Base-by-base conservation (phyloP, 495 filamentous ascomycete genomes). In the Friedmanniomyces simplex region DNA sequence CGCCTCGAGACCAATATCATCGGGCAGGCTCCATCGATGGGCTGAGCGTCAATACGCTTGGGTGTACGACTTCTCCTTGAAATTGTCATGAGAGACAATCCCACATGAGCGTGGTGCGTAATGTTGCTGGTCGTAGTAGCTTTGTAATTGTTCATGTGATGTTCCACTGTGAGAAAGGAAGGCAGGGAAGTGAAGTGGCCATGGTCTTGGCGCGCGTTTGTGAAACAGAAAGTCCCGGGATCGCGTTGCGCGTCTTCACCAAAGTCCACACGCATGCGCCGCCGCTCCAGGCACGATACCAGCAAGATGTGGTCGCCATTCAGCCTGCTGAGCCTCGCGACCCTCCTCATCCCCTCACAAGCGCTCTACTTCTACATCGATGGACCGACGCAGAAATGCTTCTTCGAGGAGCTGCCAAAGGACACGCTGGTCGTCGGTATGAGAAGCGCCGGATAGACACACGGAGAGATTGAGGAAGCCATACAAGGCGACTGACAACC, bases 341-440 rank as follows among this genome's bases (percentile, higher is more conserved):
- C 61, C 21, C 64, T 82, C 13, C 67, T 81, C 18, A 51, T 77
- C 16, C 85, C 84, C 25, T 80, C 83, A 48, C 83, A 88, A 60
- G 89, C 88, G 39, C 82, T 98, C 55, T 90, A 95, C 81, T 96
- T 98, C 80, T 96, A 88, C 77, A 83, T 97, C 71, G 91, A 97
- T 66, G 86, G 85, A 62, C 79, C 81, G 16, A 74, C 77, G 62
- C 80, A 84, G 61, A 89, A 87, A 69, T 98, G 93, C 74, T 97
- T 98, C 83, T 96, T 86, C 74, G 93, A 98, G 77, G 94, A 97
- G 72, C 81, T 98, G 46, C 94, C 91, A 49, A 96, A 97, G 75
- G 94, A 96, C 74, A 98, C 93, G 1, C 74, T 98, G 14, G 91
- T 98, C 49, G 90, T 95, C 42, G 93, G 85, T 88, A 76, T 57